Conservation (phyloP, 2,329 filamentous ascomycete genomes). For the Aspergillus hiratsukae region DNA sequence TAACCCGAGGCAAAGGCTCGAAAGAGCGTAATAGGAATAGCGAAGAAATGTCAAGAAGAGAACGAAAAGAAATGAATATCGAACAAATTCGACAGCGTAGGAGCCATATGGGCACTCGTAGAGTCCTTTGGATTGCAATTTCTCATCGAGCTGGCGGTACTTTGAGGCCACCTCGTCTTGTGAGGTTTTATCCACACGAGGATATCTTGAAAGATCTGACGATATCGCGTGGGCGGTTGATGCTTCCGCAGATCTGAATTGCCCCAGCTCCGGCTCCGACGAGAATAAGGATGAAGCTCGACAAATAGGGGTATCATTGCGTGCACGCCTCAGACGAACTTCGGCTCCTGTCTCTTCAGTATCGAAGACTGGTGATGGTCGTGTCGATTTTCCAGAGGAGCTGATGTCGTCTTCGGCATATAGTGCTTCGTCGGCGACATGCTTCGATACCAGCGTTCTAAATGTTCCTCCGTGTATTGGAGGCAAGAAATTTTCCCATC, state of each 20-base stretch:
- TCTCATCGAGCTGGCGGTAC: slow-evolving; percentile 19
- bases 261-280: too few species aligned
- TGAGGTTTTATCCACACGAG: slow-evolving; percentile 63
- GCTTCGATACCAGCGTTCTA: slow-evolving; percentile 43
- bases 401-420: too few species aligned
- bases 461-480: slow-evolving; percentile 85
- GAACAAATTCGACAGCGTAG: slow-evolving; percentile 64
- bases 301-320: background rate
- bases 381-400: too few species aligned
- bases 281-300: background rate
- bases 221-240: background rate
- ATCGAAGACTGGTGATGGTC: background rate
- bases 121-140: slow-evolving; percentile 58
- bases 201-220: slow-evolving; percentile 72
- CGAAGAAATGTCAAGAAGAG: slow-evolving; percentile 52
- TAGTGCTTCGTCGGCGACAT: too few species aligned
- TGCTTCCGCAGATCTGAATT: too few species aligned
- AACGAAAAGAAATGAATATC: slow-evolving; percentile 61
- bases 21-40: slow-evolving; percentile 62
- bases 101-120: slow-evolving; percentile 75
- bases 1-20: slow-evolving; percentile 70
- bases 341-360: background rate
- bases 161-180: slow-evolving; percentile 71
- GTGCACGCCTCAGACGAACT: slow-evolving; percentile 5
- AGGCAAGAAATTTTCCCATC: slow-evolving; percentile 79